Conservation (phyloP, 192 early-diverging fungal genomes). For the Irineochytrium annulatum region DNA sequence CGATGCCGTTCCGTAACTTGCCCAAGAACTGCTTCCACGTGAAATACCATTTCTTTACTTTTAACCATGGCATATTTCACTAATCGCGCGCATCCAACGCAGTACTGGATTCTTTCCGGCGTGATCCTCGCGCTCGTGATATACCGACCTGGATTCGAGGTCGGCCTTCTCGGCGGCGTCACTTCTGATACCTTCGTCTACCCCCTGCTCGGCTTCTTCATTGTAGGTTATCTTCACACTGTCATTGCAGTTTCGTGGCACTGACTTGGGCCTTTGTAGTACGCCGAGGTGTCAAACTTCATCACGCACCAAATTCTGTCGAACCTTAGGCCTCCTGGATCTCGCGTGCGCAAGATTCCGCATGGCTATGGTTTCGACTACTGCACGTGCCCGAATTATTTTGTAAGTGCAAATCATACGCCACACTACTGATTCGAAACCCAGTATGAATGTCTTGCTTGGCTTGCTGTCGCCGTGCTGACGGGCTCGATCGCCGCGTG, state of each 20-base stretch:
- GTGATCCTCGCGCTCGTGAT: slow-evolving; percentile 81
- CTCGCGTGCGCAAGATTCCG: slow-evolving; percentile 80
- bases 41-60: background rate
- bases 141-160: slow-evolving; percentile 74
- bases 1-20: slow-evolving; percentile 92
- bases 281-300: slow-evolving; percentile 81
- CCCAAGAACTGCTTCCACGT: slow-evolving; percentile 90
- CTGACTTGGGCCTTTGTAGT: slow-evolving; percentile 32
- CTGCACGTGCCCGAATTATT: slow-evolving; percentile 91
- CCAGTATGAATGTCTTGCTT: slow-evolving; percentile 35
- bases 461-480: slow-evolving; percentile 69
- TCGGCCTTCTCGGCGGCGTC: slow-evolving; percentile 37
- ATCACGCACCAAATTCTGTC: slow-evolving; percentile 81
- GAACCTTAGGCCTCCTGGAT: slow-evolving; percentile 86
- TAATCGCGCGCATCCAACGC: too few relatives aligned
- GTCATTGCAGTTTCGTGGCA: background rate
- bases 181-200: slow-evolving; percentile 40
- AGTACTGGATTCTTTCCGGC: slow-evolving; percentile 84
- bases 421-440: slow-evolving; percentile 6
- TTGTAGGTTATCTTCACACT: slow-evolving; percentile 38
- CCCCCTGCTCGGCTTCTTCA: slow-evolving; percentile 48
- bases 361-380: slow-evolving; percentile 86
- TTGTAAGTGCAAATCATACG: slow-evolving; percentile 13
- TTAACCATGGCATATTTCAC: too few relatives aligned
- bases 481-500: slow-evolving; percentile 61